Base-by-base conservation (phyloP, 2,329 filamentous ascomycete genomes). In the Fusarium sp. region DNA sequence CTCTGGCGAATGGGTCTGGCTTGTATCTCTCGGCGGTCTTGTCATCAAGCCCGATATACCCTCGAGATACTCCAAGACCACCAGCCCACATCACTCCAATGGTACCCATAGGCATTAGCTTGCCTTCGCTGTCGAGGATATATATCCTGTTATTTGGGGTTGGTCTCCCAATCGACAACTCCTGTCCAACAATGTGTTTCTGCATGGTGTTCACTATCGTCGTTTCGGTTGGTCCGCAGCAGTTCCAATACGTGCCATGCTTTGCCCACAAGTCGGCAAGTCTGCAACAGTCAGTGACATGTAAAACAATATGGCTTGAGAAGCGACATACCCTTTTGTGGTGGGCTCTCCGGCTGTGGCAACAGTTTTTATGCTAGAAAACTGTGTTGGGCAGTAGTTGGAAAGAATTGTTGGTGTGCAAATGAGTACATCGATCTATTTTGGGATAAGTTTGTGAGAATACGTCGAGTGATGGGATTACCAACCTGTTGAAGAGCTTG, bases 121-220 rank as follows among this genome's bases (percentile, higher is more conserved):
- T 74, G 19, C 74, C 58, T 11, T 82, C 74, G 12, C 84, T 80
- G 56, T 87, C 83, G 16, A 89, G 77, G 25, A 89, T 80, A 67
- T 88, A 88, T 16, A 87, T 82, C 34, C 42, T 60, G 23, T 70
- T 69, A 73, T 89, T 89, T 6, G 87, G 85, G 26, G 66, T 65
- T 1, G 86, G 86, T 31, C 74, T 80, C 7, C 87, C 87, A 63
- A 89, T 88, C 1, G 85, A 84, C 6, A 89, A 74, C 3, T 78
- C 76, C 37, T 78, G 75, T 4, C 85, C 85, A 1, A 80, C 77
- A 19, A 78, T 72, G 70, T 89, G 86, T 41, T 79, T 78, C 55
- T 86, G 83, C 76, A 86, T 85, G 7, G 86, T 87, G 75, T 89
- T 88, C 55, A 89, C 81, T 52, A 89, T 87, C 2, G 85, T 89